Evolutionary conservation across 768 basidiomycete genomes (phyloP).

Genomic region (Cytidiella melzeri): DNA sequence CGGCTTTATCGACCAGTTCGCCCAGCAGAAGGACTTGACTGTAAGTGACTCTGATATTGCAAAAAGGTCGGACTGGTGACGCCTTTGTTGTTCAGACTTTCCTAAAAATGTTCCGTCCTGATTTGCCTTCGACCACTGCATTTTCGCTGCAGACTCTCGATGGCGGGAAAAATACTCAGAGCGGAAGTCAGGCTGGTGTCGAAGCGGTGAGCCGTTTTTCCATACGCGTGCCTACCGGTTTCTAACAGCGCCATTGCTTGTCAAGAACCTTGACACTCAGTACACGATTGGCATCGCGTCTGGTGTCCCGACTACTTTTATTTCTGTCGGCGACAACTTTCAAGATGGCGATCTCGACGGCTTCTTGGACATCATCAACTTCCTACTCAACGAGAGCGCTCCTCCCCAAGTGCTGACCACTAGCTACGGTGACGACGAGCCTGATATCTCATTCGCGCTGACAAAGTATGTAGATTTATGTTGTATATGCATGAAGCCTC

Average conservation of each 20-base stretch:
- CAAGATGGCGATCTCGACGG: constrained; percentile 16
- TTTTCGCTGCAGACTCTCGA: constrained; percentile 23
- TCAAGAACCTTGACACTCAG: constrained; percentile 20
- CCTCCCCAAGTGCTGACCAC: constrained; percentile 25
- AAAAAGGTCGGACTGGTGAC: constrained; percentile 1
- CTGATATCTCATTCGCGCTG: constrained; percentile 15
- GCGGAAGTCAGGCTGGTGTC: constrained; percentile 40
- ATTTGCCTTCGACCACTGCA: constrained; percentile 27
- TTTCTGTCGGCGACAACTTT: constrained; percentile 17
- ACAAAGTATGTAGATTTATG: constrained; percentile 13
- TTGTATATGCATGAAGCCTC: neutral
- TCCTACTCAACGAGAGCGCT: constrained; percentile 15
- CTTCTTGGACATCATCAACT: constrained; percentile 24
- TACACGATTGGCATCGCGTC: constrained; percentile 25
- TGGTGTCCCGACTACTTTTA: constrained; percentile 22
- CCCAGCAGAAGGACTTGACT: constrained; percentile 16
- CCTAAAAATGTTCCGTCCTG: constrained; percentile 40
- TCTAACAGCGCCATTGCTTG: neutral
- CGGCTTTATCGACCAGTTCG: constrained; percentile 19
- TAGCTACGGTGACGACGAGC: constrained; percentile 24
- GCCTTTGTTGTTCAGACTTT: constrained; percentile 44
- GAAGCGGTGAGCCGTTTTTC: constrained; percentile 47
- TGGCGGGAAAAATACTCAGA: constrained; percentile 38
- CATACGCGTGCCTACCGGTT: too few species aligned
- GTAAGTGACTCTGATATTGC: constrained; percentile 3